Conservation (phyloP, 768 basidiomycete genomes). For the Boletus vermiculosoides region DNA sequence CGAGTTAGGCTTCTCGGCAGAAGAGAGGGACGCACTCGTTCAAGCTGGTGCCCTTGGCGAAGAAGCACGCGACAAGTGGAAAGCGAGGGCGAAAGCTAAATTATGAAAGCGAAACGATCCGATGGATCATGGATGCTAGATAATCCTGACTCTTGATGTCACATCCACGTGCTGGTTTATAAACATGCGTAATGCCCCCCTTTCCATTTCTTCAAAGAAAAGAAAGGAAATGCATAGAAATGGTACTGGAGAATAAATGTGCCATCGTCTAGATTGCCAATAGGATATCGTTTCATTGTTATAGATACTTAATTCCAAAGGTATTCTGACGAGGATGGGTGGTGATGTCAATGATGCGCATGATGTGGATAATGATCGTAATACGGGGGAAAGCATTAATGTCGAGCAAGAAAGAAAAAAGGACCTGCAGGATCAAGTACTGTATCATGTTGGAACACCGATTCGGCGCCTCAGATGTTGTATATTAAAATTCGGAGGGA, state of each 20-base stretch:
- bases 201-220: neutral
- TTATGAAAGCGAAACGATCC: slow-evolving; percentile 16
- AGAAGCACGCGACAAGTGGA: slow-evolving; percentile 20
- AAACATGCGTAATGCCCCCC: neutral
- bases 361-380: neutral
- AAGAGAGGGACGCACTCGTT: slow-evolving; percentile 40
- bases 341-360: neutral
- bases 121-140: neutral
- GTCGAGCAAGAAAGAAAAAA: neutral
- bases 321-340: neutral
- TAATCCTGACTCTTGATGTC: neutral
- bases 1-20: slow-evolving; percentile 49
- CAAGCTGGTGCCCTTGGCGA: slow-evolving; percentile 49
- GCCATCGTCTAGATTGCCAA: slow-evolving; percentile 14
- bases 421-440: neutral
- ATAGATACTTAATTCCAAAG: neutral
- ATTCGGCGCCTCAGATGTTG: slow-evolving; percentile 32
- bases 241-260: neutral
- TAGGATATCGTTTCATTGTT: slow-evolving; percentile 4
- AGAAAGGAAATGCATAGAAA: neutral
- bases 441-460: slow-evolving; percentile 21
- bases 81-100: slow-evolving; percentile 24
- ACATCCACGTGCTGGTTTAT: slow-evolving; percentile 10
- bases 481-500: slow-evolving; percentile 33
- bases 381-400: neutral